Evolutionary conservation across 1,284 basidiomycete genomes (phyloP), one percentile per base, ranked within the genome.

Genomic region (Peniophora sp.): DNA sequence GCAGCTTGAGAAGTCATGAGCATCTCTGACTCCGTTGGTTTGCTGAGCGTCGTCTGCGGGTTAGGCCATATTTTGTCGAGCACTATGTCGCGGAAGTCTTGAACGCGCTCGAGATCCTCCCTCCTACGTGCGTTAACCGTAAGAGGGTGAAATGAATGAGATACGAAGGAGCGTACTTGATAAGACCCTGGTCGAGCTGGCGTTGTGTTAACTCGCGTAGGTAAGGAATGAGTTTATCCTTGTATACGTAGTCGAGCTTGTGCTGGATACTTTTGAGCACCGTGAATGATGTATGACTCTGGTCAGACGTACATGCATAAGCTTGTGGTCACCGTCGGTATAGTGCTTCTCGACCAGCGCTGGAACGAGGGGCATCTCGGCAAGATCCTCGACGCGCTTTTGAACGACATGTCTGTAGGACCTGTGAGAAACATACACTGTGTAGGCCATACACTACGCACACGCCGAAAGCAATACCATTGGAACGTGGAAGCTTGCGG

Each of bases 401-500:
- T 71, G 56, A 49, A 72, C 65, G 2, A 70, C 70, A 53, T 70
- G 70, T 0, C 65, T 67, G 38, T 27, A 6, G 35, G 20, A 52
- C 17, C 5, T 43, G 23, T 43, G 45, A 32, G 45, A 20, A 14
- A 14, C 32, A 14, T 2, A 24, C 19, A 14, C 36, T 49, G 16
- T 27, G 17, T n/a, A 22, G 16, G 22, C 35, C 22, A 24, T 27
- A 24, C 27, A 32, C 23, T 2, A 53, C 65, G 36, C 47, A 66
- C 65, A 73, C 69, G 39, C 70, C 70, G 51, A 72, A 72, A 22
- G 69, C 66, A 50, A 72, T 69, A 6, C 59, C 67, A 35, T 61
- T 61, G 17, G 66, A 63, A 20, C 62, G 57, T 2, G 70, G 70
- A 3, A 73, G 63, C 60, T 73, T 73, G 57, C 69, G 64, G 58